Conservation (phyloP, 75 land plant species). For the Pinus tabuliformis region DNA sequence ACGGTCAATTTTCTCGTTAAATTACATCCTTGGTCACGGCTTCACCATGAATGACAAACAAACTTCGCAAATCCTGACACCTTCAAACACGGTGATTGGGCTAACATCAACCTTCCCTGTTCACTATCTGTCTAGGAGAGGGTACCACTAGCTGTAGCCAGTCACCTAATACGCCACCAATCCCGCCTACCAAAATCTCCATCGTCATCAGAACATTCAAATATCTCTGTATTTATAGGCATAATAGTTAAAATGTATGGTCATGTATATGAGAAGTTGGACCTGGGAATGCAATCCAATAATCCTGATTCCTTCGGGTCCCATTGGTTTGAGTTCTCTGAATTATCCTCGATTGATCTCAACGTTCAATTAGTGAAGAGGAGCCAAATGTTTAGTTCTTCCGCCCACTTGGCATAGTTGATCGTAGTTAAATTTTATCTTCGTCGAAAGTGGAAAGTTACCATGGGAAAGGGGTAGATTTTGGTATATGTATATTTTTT, state of each 20-base stretch:
- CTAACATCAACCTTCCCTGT: background rate
- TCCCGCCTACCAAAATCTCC: background rate
- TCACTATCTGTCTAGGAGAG: background rate
- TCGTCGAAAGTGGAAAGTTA: no score
- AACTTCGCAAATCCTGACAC: background rate
- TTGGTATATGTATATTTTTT: no score
- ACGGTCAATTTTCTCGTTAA: no score
- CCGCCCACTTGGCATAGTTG: no score
- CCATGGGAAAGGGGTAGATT: no score
- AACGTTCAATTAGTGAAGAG: background rate
- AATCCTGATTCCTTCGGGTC: background rate
- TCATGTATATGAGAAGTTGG: background rate
- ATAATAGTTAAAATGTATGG: background rate
- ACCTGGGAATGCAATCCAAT: background rate
- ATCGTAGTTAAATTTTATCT: no score
- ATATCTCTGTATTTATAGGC: background rate
- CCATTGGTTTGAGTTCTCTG: no score
- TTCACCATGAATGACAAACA: background rate
- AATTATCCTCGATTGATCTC: background rate
- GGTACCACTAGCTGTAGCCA: background rate
- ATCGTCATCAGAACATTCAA: background rate
- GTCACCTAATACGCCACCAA: background rate
- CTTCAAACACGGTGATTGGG: no score
- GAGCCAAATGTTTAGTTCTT: background rate
- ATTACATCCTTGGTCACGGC: no score